Evolutionary conservation across 768 basidiomycete species (phyloP).

Genomic region (Psilocybe subaeruginosa): DNA sequence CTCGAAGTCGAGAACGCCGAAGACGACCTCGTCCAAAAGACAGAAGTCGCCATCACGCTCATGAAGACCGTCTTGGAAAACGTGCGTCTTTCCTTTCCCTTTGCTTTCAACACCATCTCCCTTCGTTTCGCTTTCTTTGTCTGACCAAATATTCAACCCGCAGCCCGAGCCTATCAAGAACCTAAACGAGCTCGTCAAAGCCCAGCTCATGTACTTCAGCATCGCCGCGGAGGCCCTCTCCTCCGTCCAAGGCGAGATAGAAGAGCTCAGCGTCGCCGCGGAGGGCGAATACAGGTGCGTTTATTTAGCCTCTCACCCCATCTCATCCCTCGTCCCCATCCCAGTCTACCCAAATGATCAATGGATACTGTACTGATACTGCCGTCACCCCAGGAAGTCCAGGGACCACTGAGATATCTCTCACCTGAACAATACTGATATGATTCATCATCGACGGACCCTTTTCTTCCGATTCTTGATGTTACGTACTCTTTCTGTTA

Average conservation of each 20-base stretch:
- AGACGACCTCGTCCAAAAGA: constrained; percentile 97
- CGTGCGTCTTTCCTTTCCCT: constrained; percentile 49
- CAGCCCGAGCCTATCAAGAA: constrained; percentile 97
- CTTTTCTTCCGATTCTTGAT: background rate
- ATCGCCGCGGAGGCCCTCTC: constrained; percentile 80
- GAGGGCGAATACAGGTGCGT: constrained; percentile 91
- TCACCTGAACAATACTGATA: constrained; percentile 26
- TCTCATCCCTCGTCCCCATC: background rate
- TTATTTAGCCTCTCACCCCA: background rate
- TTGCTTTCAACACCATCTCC: background rate
- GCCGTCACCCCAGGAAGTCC: constrained; percentile 63
- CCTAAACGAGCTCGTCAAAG: constrained; percentile 88
- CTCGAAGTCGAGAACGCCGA: constrained; percentile 93
- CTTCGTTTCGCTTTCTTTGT: background rate
- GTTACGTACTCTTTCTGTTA: background rate
- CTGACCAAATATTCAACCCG: background rate
- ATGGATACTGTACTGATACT: background rate
- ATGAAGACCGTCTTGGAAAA: constrained; percentile 99
- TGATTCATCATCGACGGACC: background rate
- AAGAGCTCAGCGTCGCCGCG: constrained; percentile 89
- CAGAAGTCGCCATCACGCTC: constrained; percentile 93
- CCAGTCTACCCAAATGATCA: too few relatives aligned
- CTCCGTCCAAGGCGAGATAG: constrained; percentile 88
- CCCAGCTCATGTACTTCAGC: constrained; percentile 81
- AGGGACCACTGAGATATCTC: constrained; percentile 79